Percentiles rank a stretch among this genome's conserved stretches.
These are phyloP conservation scores for Euclidium syriacum DNA, from an alignment of 345 rosid species.

Conservation along the genomic window DNA sequence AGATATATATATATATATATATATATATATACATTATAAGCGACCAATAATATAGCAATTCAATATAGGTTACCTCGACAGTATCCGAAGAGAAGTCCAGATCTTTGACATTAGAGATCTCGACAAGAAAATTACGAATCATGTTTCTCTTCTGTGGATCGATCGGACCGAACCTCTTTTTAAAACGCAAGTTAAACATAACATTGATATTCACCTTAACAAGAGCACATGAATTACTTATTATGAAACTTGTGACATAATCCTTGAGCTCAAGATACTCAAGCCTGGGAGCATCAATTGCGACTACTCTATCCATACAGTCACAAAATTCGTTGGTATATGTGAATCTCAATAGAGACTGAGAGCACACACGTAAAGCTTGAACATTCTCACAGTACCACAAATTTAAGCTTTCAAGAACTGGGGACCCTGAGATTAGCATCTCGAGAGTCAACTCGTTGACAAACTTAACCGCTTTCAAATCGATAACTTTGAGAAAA, in stretches of 20 bases:
- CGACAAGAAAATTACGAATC: neutral
- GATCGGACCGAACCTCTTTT: neutral
- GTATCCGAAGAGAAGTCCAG: neutral
- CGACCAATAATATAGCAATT: no score
- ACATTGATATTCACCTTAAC: neutral
- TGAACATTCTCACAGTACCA: neutral
- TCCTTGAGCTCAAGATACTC: neutral
- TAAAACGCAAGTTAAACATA: neutral
- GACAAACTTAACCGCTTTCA: neutral
- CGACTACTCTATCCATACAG: neutral
- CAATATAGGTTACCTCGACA: neutral
- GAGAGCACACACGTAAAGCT: neutral
- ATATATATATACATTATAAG: no score
- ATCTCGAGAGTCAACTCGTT: neutral
- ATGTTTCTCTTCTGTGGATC: neutral
- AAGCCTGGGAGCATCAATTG: slow-evolving; percentile 8
- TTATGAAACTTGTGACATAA: neutral
- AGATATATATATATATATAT: no score
- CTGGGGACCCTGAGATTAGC: neutral
- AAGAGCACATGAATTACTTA: neutral
- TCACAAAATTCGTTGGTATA: neutral
- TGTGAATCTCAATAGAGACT: neutral
- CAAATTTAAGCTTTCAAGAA: neutral
- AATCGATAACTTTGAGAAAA: neutral
- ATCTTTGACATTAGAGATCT: neutral